Evolutionary conservation across 1,139 yeast genomes (phyloP).

Genomic region (Hansenula lynferdii): DNA sequence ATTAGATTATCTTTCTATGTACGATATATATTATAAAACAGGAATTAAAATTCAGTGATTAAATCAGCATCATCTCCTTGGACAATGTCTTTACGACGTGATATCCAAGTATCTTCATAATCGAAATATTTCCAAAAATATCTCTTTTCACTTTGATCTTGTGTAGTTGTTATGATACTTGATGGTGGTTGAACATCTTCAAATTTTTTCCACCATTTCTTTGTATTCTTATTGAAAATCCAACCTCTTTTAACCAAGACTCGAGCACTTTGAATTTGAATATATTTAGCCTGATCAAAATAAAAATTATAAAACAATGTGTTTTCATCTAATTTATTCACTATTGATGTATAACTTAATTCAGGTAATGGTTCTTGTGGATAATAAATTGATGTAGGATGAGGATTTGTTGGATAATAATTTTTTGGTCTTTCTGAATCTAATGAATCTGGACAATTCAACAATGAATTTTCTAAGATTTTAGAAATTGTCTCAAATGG

Average conservation of each 20-base stretch:
- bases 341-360: slow-evolving; percentile 32
- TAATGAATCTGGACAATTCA: slow-evolving; percentile 90
- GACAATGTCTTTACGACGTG: slow-evolving; percentile 70
- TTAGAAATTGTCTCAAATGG: slow-evolving; percentile 50
- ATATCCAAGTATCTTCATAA: slow-evolving; percentile 85
- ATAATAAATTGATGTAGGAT: slow-evolving; percentile 86
- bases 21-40: background rate
- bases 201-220: slow-evolving; percentile 81
- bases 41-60: slow-evolving; percentile 12
- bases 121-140: slow-evolving; percentile 82
- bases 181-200: slow-evolving; percentile 30
- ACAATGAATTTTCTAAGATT: slow-evolving; percentile 62
- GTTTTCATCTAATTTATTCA: slow-evolving; percentile 77
- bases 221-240: slow-evolving; percentile 72
- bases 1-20: slow-evolving; percentile 1
- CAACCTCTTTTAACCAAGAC: slow-evolving; percentile 83
- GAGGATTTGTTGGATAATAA: slow-evolving; percentile 78
- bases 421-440: slow-evolving; percentile 85
- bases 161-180: slow-evolving; percentile 18
- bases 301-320: slow-evolving; percentile 92
- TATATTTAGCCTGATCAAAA: slow-evolving; percentile 62
- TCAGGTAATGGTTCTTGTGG: slow-evolving; percentile 72
- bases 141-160: slow-evolving; percentile 44
- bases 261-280: slow-evolving; percentile 77
- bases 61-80: slow-evolving; percentile 38